Base-by-base conservation (phyloP, 495 filamentous ascomycete genomes). In the Neurospora sp. region DNA sequence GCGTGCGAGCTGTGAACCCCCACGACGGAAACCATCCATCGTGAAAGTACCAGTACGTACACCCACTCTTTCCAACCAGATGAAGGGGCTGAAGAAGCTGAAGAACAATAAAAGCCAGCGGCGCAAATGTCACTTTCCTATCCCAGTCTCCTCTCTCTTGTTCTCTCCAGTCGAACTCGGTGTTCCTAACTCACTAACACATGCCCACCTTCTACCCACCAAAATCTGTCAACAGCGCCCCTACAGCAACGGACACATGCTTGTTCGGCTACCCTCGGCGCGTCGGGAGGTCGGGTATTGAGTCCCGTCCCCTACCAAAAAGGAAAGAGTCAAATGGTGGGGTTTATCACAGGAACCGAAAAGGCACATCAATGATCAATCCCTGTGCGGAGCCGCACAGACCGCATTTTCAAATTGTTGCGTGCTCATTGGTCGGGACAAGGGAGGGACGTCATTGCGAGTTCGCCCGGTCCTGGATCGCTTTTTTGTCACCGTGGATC, bases 381-480 rank as follows among this genome's bases (percentile, higher is more conserved):
- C 10, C 20, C 20, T 68, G 20, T 69, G 66, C 75, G 71, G 73
- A 71, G 9, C 27, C 41, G 74, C 75, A 75, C 77, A 69, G 72
- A 48, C 73, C 71, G 20, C 44, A 48, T 68, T 73, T 75, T 78
- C 76, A 78, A 80, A 79, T 80, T 74, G 70, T 70, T 75, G 70
- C 68, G 44, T 40, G 38, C 72, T 69, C 20, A 80, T 78, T 80
- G 79, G 79, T 38, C 46, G 46, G 46, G 16, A 48, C 9, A 9
- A 22, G 18, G 71, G 71, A 69, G 69, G 71, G 75, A 80, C 79
- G 79, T 80, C 77, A 80, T 79, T 72, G 73, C 71, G 41, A 61
- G 12, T 35, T 61, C 53, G 27, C 53, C 53, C 22, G 53, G 53
- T 61, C 53, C 53, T 53, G 10, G 46, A 53, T 53, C 46, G 20